Percentiles rank a stretch among this genome's conserved stretches.
phyloP scores from a whole-genome alignment of 1,139 yeast species.

The Suhomyces anneliseae region DNA sequence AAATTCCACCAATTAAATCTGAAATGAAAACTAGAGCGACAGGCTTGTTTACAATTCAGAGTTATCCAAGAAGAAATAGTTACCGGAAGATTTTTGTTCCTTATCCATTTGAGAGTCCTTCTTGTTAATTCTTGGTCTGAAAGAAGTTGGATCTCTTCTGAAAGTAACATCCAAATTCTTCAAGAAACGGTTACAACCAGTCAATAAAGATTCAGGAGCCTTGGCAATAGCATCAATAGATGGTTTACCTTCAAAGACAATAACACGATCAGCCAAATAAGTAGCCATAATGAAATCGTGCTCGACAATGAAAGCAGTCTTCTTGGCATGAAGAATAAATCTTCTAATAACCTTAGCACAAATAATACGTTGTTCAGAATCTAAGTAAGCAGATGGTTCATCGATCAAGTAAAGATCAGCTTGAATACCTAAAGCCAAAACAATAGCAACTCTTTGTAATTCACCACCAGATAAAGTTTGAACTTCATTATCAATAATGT shows the following conservation, averaged over 20 bases:
- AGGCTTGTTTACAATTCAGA: conserved; percentile 38
- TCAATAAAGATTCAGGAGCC: conserved; percentile 85
- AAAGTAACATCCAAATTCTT: conserved; percentile 96
- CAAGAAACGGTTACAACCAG: conserved; percentile 96
- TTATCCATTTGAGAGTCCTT: conserved; percentile 97
- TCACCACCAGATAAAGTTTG: conserved; percentile 99
- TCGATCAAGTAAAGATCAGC: conserved; percentile 97
- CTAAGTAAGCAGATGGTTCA: conserved; percentile 98
- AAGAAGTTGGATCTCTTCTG: conserved; percentile 98
- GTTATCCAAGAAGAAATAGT: conserved; percentile 91
- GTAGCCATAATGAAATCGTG: conserved; percentile 99
- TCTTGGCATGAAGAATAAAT: conserved; percentile 91
- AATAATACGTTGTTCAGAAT: conserved; percentile 98
- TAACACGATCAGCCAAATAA: conserved; percentile 95
- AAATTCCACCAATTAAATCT: not conserved
- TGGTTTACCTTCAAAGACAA: conserved; percentile 95
- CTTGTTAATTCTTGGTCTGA: conserved; percentile 97
- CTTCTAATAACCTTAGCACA: conserved; percentile 98
- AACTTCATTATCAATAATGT: conserved; percentile 94
- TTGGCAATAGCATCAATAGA: conserved; percentile 81
- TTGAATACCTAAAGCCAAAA: conserved; percentile 86
- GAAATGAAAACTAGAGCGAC: conserved; percentile 3
- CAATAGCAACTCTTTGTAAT: conserved; percentile 98
- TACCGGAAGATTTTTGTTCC: conserved; percentile 89
- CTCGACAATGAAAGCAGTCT: conserved; percentile 97